These are phyloP conservation scores for Termitomyces sp. DNA, from an alignment of 768 basidiomycete genomes.

Conservation along the genomic window DNA sequence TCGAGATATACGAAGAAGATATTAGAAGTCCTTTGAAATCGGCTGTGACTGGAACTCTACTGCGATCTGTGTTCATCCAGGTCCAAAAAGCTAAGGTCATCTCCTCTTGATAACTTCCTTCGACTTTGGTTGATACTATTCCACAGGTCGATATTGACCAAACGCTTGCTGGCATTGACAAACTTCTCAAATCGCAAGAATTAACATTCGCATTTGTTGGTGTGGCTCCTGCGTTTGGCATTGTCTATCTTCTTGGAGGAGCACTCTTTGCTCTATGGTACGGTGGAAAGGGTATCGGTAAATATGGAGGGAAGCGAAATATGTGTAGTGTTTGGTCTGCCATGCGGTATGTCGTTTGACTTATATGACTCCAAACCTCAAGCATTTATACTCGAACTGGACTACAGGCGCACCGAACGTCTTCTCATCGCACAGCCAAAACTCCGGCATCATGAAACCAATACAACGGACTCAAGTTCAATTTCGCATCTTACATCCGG, in stretches of 20 bases:
- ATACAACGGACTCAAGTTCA: conserved; percentile 11
- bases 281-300: conserved; percentile 40
- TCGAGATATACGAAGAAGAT: conserved; percentile 87
- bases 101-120: not conserved
- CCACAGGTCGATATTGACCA: conserved; percentile 85
- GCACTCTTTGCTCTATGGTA: conserved; percentile 46
- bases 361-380: not conserved
- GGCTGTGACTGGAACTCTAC: conserved; percentile 70
- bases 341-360: conserved; percentile 45
- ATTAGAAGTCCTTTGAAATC: conserved; percentile 84
- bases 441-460: not conserved
- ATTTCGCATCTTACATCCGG: conserved; percentile 58
- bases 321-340: conserved; percentile 61
- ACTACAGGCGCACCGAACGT: conserved; percentile 57
- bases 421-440: conserved; percentile 49
- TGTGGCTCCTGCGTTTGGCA: conserved; percentile 80
- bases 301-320: conserved; percentile 51
- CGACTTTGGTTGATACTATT: not conserved
- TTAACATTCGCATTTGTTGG: conserved; percentile 96
- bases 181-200: conserved; percentile 88
- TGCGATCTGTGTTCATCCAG: conserved; percentile 85
- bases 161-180: conserved; percentile 87
- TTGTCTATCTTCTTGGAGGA: conserved; percentile 65
- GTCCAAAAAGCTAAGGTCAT: conserved; percentile 90
- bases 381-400: not conserved